Evolutionary conservation across 768 basidiomycete species (phyloP).

Genomic region (Boletellus sp.): DNA sequence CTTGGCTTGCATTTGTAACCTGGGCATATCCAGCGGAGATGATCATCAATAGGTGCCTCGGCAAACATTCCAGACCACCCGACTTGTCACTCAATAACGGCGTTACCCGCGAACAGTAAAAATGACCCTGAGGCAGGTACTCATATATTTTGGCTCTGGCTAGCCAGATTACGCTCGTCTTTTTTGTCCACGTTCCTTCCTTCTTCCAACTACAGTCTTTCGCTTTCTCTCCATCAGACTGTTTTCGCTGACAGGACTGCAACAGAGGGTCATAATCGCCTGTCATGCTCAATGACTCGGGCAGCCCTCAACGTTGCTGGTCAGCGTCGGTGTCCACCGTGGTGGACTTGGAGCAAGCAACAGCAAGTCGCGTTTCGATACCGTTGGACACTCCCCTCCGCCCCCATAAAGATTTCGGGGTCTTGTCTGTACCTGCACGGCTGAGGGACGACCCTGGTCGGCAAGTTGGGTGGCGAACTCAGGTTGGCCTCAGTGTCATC

Average conservation of each 20-base stretch:
- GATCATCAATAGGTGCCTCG: not conserved
- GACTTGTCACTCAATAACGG: not conserved
- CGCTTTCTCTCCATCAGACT: slow-evolving; percentile 1
- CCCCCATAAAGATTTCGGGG: slow-evolving; percentile 35
- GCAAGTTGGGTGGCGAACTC: slow-evolving; percentile 38
- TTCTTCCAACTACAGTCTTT: slow-evolving; percentile 16
- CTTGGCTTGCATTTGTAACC: not conserved
- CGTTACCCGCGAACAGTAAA: slow-evolving; percentile 4
- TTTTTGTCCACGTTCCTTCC: slow-evolving; percentile 4
- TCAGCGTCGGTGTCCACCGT: slow-evolving; percentile 14
- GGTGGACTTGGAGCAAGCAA: slow-evolving; percentile 7
- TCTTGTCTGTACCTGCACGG: slow-evolving; percentile 44
- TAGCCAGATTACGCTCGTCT: not conserved
- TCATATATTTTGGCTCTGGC: slow-evolving; percentile 3
- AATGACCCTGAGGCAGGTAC: slow-evolving; percentile 12
- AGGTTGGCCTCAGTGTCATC: slow-evolving; percentile 45
- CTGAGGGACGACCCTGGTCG: slow-evolving; percentile 39
- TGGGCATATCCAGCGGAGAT: not conserved
- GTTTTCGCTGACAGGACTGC: not conserved
- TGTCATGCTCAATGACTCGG: slow-evolving; percentile 12
- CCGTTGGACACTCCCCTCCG: not conserved
- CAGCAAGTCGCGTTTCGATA: not conserved
- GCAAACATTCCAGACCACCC: not conserved
- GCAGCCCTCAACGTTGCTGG: slow-evolving; percentile 8
- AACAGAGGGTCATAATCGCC: not conserved